phyloP scores from a whole-genome alignment of 2,329 filamentous ascomycete species.

The Scolecobasidium constrictum region DNA sequence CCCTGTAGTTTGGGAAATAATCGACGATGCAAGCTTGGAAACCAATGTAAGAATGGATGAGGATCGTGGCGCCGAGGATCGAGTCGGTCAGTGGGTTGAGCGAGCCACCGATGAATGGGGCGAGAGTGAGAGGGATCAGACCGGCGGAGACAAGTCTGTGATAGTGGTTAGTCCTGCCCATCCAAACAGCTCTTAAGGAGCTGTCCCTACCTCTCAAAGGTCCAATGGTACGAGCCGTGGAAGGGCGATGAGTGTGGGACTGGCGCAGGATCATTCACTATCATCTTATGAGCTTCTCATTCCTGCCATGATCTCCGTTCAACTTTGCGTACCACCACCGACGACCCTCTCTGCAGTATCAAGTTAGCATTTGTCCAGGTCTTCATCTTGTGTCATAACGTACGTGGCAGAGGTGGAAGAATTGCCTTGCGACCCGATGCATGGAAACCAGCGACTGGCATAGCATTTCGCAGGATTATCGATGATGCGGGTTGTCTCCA shows the following conservation, averaged over 20 bases:
- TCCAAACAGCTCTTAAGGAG: background rate
- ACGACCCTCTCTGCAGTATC: conserved; percentile 53
- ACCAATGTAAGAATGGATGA: conserved; percentile 92
- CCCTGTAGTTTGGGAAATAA: conserved; percentile 67
- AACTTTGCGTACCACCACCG: conserved; percentile 53
- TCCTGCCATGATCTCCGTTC: conserved; percentile 4
- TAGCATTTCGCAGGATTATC: conserved; percentile 28
- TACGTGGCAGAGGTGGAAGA: conserved; percentile 78
- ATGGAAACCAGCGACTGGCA: conserved; percentile 69
- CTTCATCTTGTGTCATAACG: too few relatives aligned
- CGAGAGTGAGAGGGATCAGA: conserved; percentile 76
- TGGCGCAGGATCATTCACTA: conserved; percentile 78
- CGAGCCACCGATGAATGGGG: conserved; percentile 84
- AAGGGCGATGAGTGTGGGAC: conserved; percentile 61
- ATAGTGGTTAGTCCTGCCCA: background rate
- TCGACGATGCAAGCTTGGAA: conserved; percentile 84
- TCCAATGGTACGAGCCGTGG: conserved; percentile 98
- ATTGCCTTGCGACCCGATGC: conserved; percentile 64
- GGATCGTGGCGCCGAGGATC: conserved; percentile 66
- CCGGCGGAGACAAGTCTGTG: conserved; percentile 40
- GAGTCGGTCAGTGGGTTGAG: conserved; percentile 86
- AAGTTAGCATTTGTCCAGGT: conserved; percentile 42
- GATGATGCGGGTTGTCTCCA: conserved; percentile 24
- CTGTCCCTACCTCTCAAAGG: conserved; percentile 61
- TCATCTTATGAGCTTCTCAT: conserved; percentile 13